Conservation (phyloP, 177 flowering plant species). For the Telopea speciosissima region DNA sequence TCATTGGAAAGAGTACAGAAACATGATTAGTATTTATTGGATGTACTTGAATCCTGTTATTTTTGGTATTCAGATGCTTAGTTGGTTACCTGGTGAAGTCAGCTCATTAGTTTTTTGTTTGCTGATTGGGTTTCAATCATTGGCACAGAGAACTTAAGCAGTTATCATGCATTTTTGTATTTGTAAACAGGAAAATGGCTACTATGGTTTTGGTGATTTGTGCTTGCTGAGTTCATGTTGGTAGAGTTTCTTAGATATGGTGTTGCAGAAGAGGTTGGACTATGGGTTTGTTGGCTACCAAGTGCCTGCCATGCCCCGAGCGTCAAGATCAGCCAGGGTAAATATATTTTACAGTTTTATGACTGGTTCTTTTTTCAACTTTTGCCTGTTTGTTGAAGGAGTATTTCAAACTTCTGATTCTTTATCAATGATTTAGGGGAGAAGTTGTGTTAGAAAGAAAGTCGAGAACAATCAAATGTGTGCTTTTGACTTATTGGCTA, state of each 20-base stretch:
- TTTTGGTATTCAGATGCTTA: neutral
- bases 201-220: constrained; percentile 8
- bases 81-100: neutral
- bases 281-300: constrained; percentile 56
- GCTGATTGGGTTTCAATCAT: constrained; percentile 14
- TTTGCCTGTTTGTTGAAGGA: neutral
- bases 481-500: constrained; percentile 88
- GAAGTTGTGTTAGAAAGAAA: constrained; percentile 33
- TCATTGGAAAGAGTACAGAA: too few relatives aligned
- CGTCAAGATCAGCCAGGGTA: constrained; percentile 83
- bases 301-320: constrained; percentile 63
- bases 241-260: constrained; percentile 52
- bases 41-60: neutral
- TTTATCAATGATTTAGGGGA: constrained; percentile 40
- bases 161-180: neutral
- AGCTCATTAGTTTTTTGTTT: constrained; percentile 5
- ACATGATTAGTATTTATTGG: neutral
- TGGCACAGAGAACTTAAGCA: constrained; percentile 4
- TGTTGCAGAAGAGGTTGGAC: constrained; percentile 59
- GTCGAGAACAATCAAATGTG: constrained; percentile 42
- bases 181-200: constrained; percentile 10
- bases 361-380: neutral
- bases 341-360: constrained; percentile 6
- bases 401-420: constrained; percentile 3
- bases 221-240: constrained; percentile 18